These are phyloP conservation scores for Paramarasmius palmivorus DNA, from an alignment of 1,284 basidiomycete genomes.

Conservation along the genomic window DNA sequence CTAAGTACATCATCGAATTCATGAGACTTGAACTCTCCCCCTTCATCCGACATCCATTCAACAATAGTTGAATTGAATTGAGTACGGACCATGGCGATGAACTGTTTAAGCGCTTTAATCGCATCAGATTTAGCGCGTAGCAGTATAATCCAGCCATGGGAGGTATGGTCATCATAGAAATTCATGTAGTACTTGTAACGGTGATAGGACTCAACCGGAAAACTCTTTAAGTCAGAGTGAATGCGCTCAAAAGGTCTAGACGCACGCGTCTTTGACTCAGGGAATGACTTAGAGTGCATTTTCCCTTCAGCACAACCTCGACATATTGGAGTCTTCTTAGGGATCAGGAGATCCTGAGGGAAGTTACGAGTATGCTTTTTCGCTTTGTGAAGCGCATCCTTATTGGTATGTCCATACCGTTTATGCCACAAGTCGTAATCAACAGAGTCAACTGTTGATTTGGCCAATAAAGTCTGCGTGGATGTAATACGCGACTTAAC, in stretches of 20 bases:
- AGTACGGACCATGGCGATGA: not conserved
- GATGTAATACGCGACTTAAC: not conserved
- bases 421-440: not conserved
- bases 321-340: not conserved
- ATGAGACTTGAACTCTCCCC: conserved; percentile 12
- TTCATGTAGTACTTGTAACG: conserved; percentile 26
- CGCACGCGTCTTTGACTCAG: conserved; percentile 11
- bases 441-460: not conserved
- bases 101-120: conserved; percentile 3
- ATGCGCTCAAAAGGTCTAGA: conserved; percentile 20
- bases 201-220: conserved; percentile 20
- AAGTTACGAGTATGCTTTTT: not conserved
- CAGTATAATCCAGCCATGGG: conserved; percentile 13
- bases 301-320: conserved; percentile 29
- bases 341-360: not conserved
- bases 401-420: not conserved
- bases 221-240: conserved; percentile 27
- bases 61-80: conserved; percentile 7
- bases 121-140: conserved; percentile 9
- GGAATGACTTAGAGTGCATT: conserved; percentile 18
- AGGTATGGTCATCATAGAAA: conserved; percentile 30
- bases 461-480: not conserved
- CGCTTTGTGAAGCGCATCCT: not conserved
- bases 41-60: conserved; percentile 8
- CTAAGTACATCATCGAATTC: not conserved